A percentile compares a stretch with the other conserved stretches of the same genome.
Conservation (phyloP, 1,284 basidiomycete genomes). For the Fistulina hepatica region DNA sequence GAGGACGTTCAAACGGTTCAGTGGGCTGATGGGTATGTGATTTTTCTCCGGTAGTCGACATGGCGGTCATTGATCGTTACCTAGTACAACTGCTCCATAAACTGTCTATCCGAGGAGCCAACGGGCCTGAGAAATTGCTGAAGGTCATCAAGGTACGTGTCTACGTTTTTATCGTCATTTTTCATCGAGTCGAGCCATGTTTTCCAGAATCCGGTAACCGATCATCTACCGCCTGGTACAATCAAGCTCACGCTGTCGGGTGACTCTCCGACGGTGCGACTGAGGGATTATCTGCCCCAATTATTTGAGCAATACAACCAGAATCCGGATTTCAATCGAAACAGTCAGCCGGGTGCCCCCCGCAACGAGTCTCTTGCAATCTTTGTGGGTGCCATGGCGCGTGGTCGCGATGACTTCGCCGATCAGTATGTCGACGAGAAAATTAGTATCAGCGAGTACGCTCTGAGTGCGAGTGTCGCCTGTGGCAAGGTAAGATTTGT, state of each 20-base stretch:
- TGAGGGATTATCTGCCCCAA: constrained; percentile 67
- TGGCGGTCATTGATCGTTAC: too few species aligned
- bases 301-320: not conserved
- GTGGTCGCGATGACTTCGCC: constrained; percentile 94
- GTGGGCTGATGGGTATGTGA: constrained; percentile 97
- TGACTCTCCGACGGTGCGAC: constrained; percentile 76
- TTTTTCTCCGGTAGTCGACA: too few species aligned
- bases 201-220: constrained; percentile 95
- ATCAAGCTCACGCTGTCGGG: constrained; percentile 94
- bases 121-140: constrained; percentile 92
- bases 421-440: constrained; percentile 96
- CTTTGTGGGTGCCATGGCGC: constrained; percentile 96
- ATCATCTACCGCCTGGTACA: constrained; percentile 93
- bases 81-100: constrained; percentile 98
- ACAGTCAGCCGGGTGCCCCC: constrained; percentile 49
- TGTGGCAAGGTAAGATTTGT: constrained; percentile 78
- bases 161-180: constrained; percentile 1
- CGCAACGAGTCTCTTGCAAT: constrained; percentile 82
- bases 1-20: constrained; percentile 97
- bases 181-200: too few species aligned
- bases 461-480: constrained; percentile 89
- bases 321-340: not conserved
- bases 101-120: constrained; percentile 89
- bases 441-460: constrained; percentile 93
- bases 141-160: constrained; percentile 88